phyloP scores from a whole-genome alignment of 148 eudicot species.

The Vaccinium myrtillus region DNA sequence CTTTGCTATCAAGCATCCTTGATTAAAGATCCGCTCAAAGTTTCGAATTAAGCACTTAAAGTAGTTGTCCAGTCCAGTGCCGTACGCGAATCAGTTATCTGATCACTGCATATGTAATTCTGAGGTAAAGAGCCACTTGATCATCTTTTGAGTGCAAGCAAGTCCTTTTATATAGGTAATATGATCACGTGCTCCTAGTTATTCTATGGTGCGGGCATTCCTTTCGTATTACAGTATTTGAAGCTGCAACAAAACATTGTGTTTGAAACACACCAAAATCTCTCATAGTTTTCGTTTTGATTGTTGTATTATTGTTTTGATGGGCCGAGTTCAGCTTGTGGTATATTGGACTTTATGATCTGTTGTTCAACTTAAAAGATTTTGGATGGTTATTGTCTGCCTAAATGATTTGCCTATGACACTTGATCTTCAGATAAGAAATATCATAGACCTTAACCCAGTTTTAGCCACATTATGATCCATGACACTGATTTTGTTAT shows the following conservation, averaged over 20 bases:
- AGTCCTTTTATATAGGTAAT: not conserved
- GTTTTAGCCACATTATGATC: not conserved
- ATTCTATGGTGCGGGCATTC: not conserved
- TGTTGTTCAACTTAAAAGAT: not conserved
- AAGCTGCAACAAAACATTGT: not conserved
- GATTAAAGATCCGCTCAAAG: not conserved
- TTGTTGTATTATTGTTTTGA: not conserved
- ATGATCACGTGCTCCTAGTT: not conserved
- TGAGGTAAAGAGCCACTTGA: not conserved
- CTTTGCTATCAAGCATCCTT: not conserved
- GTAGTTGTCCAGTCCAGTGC: not conserved
- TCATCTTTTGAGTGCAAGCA: not conserved
- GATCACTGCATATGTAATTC: not conserved
- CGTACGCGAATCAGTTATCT: not conserved
- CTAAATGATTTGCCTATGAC: not conserved
- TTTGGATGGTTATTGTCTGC: conserved; percentile 11
- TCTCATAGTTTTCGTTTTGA: not conserved
- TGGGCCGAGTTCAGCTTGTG: not conserved
- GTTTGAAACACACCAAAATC: not conserved
- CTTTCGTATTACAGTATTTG: not conserved
- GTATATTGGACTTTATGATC: not conserved
- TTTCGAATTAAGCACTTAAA: not conserved
- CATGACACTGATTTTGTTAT: not conserved
- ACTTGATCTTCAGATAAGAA: conserved; percentile 9
- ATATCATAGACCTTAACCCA: not conserved